Evolutionary conservation across 2,329 filamentous ascomycete species (phyloP).

Genomic region (Xylaria multiplex): DNA sequence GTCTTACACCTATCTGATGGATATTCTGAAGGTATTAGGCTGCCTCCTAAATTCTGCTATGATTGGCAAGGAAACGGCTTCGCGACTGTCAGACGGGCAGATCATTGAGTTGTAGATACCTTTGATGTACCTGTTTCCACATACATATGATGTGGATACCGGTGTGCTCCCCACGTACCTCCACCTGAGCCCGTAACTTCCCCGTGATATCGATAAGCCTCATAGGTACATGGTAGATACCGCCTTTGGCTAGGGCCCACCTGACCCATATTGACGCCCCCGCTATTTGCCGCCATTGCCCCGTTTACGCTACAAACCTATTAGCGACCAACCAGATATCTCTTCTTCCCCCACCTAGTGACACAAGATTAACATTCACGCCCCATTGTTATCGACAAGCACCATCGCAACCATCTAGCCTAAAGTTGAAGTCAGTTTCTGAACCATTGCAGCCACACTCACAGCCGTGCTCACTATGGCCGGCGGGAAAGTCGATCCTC

Average conservation of each 20-base stretch:
- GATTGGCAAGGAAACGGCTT: neutral
- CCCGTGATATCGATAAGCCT: neutral
- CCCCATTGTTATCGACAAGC: constrained; percentile 11
- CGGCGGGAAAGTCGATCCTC: constrained; percentile 28
- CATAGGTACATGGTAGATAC: too few species aligned
- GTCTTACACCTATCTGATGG: too few species aligned
- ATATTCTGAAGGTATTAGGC: too few species aligned
- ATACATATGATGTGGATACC: too few species aligned
- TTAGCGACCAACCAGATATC: too few species aligned
- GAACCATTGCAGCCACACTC: neutral
- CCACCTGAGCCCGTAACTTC: too few species aligned
- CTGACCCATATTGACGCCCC: constrained; percentile 1
- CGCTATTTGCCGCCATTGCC: constrained; percentile 6
- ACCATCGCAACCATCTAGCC: neutral
- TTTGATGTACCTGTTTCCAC: too few species aligned
- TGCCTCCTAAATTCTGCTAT: too few species aligned
- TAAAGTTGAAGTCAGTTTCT: neutral
- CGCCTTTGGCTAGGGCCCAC: neutral
- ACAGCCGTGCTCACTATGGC: constrained; percentile 5
- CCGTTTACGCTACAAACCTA: neutral
- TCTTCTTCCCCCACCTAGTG: neutral
- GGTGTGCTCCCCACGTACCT: too few species aligned
- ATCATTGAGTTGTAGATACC: neutral
- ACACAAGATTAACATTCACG: constrained; percentile 3
- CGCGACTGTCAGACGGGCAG: neutral